phyloP scores from a whole-genome alignment of 1,284 basidiomycete genomes.

The Trichosporon inkin region DNA sequence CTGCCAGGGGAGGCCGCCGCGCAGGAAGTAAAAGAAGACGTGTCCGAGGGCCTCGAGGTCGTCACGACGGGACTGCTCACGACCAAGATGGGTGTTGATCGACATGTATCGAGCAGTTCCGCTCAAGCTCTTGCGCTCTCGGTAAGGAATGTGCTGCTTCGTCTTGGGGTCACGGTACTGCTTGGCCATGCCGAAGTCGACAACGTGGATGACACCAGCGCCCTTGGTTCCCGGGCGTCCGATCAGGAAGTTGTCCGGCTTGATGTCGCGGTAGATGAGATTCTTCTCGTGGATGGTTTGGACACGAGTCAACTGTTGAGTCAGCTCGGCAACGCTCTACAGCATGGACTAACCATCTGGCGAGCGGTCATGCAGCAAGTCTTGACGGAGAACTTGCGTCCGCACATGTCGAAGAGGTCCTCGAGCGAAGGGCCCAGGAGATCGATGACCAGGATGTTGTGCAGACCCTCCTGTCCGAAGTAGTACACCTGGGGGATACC shows the following conservation, averaged over 20 bases:
- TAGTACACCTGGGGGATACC: slow-evolving; percentile 95
- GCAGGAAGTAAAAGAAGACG: slow-evolving; percentile 96
- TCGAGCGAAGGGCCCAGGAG: slow-evolving; percentile 89
- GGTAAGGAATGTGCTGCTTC: slow-evolving; percentile 93
- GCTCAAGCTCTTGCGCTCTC: slow-evolving; percentile 87
- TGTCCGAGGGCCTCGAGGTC: slow-evolving; percentile 92
- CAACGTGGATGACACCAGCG: slow-evolving; percentile 76
- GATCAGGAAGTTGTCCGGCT: slow-evolving; percentile 94
- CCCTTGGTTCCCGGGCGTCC: slow-evolving; percentile 84
- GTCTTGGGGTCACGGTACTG: slow-evolving; percentile 96
- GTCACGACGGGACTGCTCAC: slow-evolving; percentile 91
- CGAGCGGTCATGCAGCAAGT: slow-evolving; percentile 96
- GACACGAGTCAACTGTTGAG: slow-evolving; percentile 69
- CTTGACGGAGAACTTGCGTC: slow-evolving; percentile 96
- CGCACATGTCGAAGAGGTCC: slow-evolving; percentile 99
- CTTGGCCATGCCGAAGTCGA: slow-evolving; percentile 98
- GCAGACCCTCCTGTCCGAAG: slow-evolving; percentile 94
- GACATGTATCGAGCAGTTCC: slow-evolving; percentile 93
- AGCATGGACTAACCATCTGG: slow-evolving; percentile 83
- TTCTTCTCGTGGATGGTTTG: slow-evolving; percentile 97
- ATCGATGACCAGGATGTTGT: slow-evolving; percentile 96
- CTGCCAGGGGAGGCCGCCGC: slow-evolving; percentile 91
- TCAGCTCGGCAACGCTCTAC: slow-evolving; percentile 48
- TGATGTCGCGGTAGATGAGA: slow-evolving; percentile 95
- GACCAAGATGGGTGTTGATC: slow-evolving; percentile 92